A percentile compares a stretch with the other conserved stretches of the same genome.
phyloP scores from a whole-genome alignment of 2,329 filamentous ascomycete genomes.

The Fusarium goolgardi region DNA sequence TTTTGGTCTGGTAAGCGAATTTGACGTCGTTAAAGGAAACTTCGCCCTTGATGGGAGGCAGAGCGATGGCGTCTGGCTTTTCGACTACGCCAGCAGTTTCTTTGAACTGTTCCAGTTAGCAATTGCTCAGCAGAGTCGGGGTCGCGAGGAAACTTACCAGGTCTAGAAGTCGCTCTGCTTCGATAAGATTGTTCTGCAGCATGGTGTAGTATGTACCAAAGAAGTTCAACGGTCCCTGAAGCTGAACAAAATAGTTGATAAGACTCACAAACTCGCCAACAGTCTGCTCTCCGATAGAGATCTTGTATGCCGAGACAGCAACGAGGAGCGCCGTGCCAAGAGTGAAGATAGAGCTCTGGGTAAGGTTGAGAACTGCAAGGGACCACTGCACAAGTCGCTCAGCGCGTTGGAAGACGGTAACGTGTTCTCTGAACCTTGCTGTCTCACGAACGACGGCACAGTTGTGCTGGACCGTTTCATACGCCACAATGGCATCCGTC shows the following conservation, averaged over 20 bases:
- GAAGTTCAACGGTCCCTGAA: constrained; percentile 71
- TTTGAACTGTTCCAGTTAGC: constrained; percentile 53
- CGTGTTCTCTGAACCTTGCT: constrained; percentile 65
- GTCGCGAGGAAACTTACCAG: constrained; percentile 47
- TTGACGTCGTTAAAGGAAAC: constrained; percentile 57
- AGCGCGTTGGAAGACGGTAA: constrained; percentile 61
- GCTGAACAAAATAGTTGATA: constrained; percentile 69
- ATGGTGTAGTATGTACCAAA: constrained; percentile 64
- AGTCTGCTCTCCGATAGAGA: constrained; percentile 63
- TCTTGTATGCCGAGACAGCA: constrained; percentile 71
- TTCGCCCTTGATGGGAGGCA: constrained; percentile 52
- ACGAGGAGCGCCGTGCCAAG: constrained; percentile 69
- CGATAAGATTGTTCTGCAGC: constrained; percentile 60
- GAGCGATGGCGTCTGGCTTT: constrained; percentile 52
- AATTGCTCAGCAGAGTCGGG: fast-evolving
- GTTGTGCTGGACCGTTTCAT: constrained; percentile 72
- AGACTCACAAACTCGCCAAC: constrained; percentile 68
- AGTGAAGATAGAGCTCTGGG: constrained; percentile 73
- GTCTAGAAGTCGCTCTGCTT: constrained; percentile 59
- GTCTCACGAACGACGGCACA: constrained; percentile 71
- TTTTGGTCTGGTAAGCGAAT: constrained; percentile 57
- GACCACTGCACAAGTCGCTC: constrained; percentile 46
- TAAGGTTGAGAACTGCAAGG: constrained; percentile 65
- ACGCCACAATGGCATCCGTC: constrained; percentile 62
- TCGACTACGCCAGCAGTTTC: constrained; percentile 58